Base-by-base conservation (phyloP, 164 flowering plant genomes). In the Paratinospora sagittata region DNA sequence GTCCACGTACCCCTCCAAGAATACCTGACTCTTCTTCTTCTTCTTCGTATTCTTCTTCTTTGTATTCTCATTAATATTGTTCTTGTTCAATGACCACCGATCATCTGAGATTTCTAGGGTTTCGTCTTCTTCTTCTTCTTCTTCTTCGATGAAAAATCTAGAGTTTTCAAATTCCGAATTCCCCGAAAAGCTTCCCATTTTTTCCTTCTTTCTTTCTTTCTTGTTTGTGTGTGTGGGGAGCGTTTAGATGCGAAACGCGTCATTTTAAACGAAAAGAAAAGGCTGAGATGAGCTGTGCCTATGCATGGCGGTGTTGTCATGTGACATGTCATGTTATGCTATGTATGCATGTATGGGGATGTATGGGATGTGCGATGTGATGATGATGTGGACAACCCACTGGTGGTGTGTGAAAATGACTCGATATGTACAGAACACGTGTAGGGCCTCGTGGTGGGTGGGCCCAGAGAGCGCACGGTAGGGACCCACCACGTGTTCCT, bases 1-100 rank as follows among this genome's bases (percentile, higher is more conserved):
- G 41, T 81, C 87, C 3, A 87, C 88, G 67, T 86, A 87, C 14
- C 93, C 92, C 76, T 92, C 93, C 0, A 92, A 75, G 68, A 82
- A 80, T n/a, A 92, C 92, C 75, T 82, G 87, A 63, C 33, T 85
- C 83, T 67, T 85, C 88, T 71, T 83, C 78, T 84, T 83, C 85
- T 88, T 87, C 86, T 86, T 87, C 76, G 55, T 70, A 68, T 66
- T 70, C 70, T 67, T 79, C 75, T 57, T 27, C 77, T n/a, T n/a
- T n/a, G n/a, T n/a, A n/a, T n/a, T n/a, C n/a, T n/a, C n/a, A n/a
- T n/a, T n/a, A n/a, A n/a, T n/a, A n/a, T n/a, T n/a, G n/a, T n/a
- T n/a, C n/a, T n/a, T n/a, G n/a, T 75, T 70, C 58, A 63, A 68
- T 61, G 60, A 19, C 74, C 61, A 14, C 19, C 58, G 33, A 62